phyloP scores from a whole-genome alignment of 352 stramenopile species.

The Phytophthora pini region DNA sequence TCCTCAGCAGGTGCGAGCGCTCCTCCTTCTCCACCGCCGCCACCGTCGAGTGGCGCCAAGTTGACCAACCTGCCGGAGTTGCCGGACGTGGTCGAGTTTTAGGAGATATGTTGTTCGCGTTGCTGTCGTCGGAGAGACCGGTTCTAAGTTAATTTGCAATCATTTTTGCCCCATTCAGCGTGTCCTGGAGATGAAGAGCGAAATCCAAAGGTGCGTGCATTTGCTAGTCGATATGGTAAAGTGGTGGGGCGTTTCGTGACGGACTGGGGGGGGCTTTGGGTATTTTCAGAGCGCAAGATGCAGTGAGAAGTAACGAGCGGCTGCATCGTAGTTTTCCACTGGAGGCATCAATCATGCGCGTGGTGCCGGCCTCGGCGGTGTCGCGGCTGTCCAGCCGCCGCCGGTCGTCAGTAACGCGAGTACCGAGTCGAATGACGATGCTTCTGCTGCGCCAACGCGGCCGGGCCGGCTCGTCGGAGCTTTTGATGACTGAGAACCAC shows the following conservation, averaged over 20 bases:
- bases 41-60: constrained; percentile 16
- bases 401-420: constrained; percentile 30
- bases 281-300: not conserved
- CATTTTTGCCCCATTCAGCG: constrained; percentile 12
- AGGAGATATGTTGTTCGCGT: constrained; percentile 18
- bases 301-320: constrained; percentile 18
- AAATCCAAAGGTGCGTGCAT: too few relatives aligned
- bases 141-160: constrained; percentile 44
- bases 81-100: constrained; percentile 63
- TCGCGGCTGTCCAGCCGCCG: constrained; percentile 17
- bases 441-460: constrained; percentile 40
- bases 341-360: constrained; percentile 20
- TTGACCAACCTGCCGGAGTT: constrained; percentile 53
- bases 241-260: constrained; percentile 21
- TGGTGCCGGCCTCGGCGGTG: constrained; percentile 21
- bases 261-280: not conserved
- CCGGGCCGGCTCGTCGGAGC: constrained; percentile 55
- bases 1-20: constrained; percentile 29
- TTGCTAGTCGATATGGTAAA: not conserved
- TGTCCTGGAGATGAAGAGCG: not conserved
- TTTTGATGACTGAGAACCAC: constrained; percentile 53
- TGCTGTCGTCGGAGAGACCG: constrained; percentile 17
- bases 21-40: constrained; percentile 20
- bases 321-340: constrained; percentile 13
- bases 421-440: constrained; percentile 17